Conservation (phyloP, 2,329 filamentous ascomycete genomes). For the Diaporthe citrichinensis region DNA sequence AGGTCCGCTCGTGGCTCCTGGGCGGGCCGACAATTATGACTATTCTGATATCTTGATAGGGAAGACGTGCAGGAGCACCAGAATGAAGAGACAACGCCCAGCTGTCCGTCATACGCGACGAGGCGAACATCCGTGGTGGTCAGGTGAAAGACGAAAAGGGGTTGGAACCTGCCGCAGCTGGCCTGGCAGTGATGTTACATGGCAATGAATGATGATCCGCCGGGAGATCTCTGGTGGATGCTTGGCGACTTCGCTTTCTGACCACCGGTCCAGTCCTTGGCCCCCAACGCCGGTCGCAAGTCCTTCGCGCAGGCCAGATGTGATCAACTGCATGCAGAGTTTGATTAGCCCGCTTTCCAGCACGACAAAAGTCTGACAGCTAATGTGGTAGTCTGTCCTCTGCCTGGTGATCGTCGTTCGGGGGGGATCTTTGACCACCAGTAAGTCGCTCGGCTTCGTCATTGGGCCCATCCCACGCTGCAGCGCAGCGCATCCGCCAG, state of each 20-base stretch:
- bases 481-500: slow-evolving; percentile 29
- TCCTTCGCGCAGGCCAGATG: slow-evolving; percentile 18
- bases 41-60: not conserved
- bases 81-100: not conserved
- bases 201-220: slow-evolving; percentile 10
- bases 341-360: not conserved
- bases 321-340: slow-evolving; percentile 34
- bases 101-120: not conserved
- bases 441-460: not conserved
- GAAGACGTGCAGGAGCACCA: not conserved
- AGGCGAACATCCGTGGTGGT: not conserved
- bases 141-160: not conserved
- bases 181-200: slow-evolving; percentile 23
- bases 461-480: slow-evolving; percentile 19
- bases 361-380: slow-evolving; percentile 9
- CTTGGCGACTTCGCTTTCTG: slow-evolving; percentile 16
- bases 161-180: slow-evolving; percentile 15
- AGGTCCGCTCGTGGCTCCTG: slow-evolving; percentile 1
- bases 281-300: slow-evolving; percentile 14
- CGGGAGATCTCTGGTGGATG: slow-evolving; percentile 37
- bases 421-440: not conserved
- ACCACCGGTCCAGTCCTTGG: slow-evolving; percentile 28
- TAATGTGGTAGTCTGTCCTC: not conserved
- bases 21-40: slow-evolving; percentile 2
- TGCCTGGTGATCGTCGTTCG: slow-evolving; percentile 1